These are phyloP conservation scores for Microbotryum intermedium DNA, from an alignment of 1,284 basidiomycete genomes.

Conservation along the genomic window DNA sequence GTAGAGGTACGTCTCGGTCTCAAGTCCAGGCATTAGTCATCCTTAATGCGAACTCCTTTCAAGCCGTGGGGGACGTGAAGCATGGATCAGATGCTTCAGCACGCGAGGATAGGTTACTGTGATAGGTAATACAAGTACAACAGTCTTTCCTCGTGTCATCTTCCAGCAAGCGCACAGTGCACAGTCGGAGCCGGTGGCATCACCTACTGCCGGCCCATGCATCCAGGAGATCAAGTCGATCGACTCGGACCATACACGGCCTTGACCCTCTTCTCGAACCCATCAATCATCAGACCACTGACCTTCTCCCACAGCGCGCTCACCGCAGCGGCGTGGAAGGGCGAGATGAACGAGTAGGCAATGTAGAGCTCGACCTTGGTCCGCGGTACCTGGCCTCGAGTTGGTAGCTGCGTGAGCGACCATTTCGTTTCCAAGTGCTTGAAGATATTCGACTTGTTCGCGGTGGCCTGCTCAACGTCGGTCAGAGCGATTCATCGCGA, in stretches of 20 bases:
- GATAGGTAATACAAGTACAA: too few relatives aligned
- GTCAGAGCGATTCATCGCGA: not conserved
- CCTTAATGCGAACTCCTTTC: too few relatives aligned
- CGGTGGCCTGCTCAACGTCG: conserved; percentile 55
- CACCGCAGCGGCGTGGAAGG: conserved; percentile 71
- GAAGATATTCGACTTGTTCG: conserved; percentile 76
- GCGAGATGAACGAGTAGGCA: conserved; percentile 76
- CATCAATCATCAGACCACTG: conserved; percentile 78
- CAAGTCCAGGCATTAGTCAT: too few relatives aligned
- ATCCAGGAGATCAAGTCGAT: too few relatives aligned
- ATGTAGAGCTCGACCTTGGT: conserved; percentile 43
- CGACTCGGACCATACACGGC: conserved; percentile 9
- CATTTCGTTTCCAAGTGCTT: conserved; percentile 70
- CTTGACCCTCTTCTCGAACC: conserved; percentile 56
- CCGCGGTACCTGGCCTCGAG: conserved; percentile 6
- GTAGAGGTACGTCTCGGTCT: too few relatives aligned
- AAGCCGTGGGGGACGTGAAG: too few relatives aligned
- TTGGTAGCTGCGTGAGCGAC: conserved; percentile 33
- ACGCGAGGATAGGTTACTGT: too few relatives aligned
- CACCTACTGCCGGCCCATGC: too few relatives aligned
- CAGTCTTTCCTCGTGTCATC: too few relatives aligned
- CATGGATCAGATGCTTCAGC: too few relatives aligned
- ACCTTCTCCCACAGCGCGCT: conserved; percentile 77
- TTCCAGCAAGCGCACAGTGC: too few relatives aligned
- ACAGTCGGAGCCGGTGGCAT: too few relatives aligned